Evolutionary conservation across 2,329 filamentous ascomycete genomes (phyloP).

Genomic region (Fusarium nodosum): DNA sequence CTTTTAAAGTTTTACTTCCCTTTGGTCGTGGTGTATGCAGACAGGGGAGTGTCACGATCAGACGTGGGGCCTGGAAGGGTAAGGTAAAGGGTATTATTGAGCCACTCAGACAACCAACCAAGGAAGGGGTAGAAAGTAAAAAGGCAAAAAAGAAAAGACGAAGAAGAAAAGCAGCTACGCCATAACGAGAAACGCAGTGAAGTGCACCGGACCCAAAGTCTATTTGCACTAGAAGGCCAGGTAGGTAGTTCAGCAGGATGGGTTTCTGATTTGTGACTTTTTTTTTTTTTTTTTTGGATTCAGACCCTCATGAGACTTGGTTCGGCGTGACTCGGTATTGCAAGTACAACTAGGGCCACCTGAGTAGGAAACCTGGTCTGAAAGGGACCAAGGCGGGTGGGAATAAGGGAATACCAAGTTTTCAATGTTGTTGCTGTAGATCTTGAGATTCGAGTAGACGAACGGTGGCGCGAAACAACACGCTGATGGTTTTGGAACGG

Average conservation of each 20-base stretch:
- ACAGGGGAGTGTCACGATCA: slow-evolving; percentile 31
- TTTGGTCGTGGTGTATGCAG: slow-evolving; percentile 22
- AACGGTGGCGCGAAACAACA: slow-evolving; percentile 36
- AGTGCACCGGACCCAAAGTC: slow-evolving; percentile 44
- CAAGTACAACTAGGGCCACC: slow-evolving; percentile 10
- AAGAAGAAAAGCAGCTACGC: slow-evolving; percentile 37
- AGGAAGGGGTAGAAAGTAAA: slow-evolving; percentile 23
- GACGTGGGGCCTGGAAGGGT: slow-evolving; percentile 19
- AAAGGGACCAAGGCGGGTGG: background rate
- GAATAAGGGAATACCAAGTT: slow-evolving; percentile 22
- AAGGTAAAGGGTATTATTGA: slow-evolving; percentile 24
- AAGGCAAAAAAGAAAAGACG: slow-evolving; percentile 35
- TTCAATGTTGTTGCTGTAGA: slow-evolving; percentile 17
- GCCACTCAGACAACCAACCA: slow-evolving; percentile 18
- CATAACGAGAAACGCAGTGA: slow-evolving; percentile 25
- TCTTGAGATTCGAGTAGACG: slow-evolving; percentile 31
- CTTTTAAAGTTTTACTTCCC: slow-evolving; percentile 40
- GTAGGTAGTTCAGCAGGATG: slow-evolving; percentile 37
- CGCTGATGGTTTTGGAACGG: slow-evolving; percentile 26
- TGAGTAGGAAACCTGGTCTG: slow-evolving; percentile 18
- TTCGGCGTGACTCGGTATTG: slow-evolving; percentile 39
- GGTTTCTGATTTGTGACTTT: slow-evolving; percentile 26
- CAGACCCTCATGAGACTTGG: slow-evolving; percentile 33
- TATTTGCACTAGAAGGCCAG: slow-evolving; percentile 44
- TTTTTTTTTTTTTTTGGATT: slow-evolving; percentile 2